Evolutionary conservation across 2,329 filamentous ascomycete species (phyloP).

Genomic region (Mariannaea elegans): DNA sequence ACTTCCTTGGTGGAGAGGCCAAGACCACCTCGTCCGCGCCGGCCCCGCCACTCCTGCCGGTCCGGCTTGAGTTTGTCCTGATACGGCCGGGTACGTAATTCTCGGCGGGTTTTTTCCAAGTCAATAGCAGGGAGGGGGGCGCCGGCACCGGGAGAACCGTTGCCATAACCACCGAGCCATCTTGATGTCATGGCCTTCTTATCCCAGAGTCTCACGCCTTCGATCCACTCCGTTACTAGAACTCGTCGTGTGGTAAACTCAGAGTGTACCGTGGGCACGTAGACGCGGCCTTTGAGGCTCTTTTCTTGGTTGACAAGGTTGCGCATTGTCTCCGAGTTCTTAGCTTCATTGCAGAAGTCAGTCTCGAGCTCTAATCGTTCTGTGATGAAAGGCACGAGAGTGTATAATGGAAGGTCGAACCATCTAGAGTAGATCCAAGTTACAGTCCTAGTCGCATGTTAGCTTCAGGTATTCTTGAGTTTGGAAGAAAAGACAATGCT

Average conservation of each 20-base stretch:
- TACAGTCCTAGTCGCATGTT: conserved; percentile 67
- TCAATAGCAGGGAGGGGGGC: conserved; percentile 64
- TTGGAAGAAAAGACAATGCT: conserved; percentile 41
- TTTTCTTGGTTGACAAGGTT: conserved; percentile 78
- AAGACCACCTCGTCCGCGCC: conserved; percentile 77
- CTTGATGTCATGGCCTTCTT: conserved; percentile 79
- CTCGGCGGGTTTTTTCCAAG: conserved; percentile 53
- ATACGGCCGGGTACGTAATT: conserved; percentile 61
- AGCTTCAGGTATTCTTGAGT: conserved; percentile 5
- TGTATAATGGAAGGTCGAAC: conserved; percentile 94
- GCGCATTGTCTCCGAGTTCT: conserved; percentile 88
- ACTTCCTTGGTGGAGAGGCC: conserved; percentile 85
- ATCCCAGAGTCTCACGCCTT: conserved; percentile 92
- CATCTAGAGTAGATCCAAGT: conserved; percentile 83
- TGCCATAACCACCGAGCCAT: conserved; percentile 81
- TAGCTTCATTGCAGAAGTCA: conserved; percentile 91
- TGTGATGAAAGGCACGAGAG: conserved; percentile 88
- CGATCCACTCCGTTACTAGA: conserved; percentile 97
- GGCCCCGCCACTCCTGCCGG: conserved; percentile 80
- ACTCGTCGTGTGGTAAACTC: conserved; percentile 85
- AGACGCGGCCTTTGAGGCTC: conserved; percentile 80
- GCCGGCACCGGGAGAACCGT: conserved; percentile 82
- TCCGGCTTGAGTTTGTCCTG: conserved; percentile 78
- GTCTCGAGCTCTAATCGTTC: conserved; percentile 94
- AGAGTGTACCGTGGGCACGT: conserved; percentile 85